phyloP scores from a whole-genome alignment of 805 yeast species.

The Novakomyces olei region DNA sequence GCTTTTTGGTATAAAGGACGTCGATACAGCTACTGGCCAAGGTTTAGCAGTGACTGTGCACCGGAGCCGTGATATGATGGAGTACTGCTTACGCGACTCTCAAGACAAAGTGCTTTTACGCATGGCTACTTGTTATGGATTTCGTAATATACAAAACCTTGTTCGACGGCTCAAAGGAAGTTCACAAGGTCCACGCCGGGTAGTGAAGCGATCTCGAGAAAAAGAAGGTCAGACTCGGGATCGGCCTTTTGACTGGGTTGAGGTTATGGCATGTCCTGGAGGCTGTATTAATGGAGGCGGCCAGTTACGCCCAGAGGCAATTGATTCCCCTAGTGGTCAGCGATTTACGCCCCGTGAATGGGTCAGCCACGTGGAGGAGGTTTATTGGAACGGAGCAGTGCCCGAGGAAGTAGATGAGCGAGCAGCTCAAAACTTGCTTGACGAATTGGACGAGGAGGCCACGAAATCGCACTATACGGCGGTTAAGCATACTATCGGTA shows the following conservation, averaged over 20 bases:
- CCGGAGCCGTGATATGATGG: conserved; percentile 55
- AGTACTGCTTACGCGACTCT: conserved; percentile 27
- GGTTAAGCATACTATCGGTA: too few relatives aligned
- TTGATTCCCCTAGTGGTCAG: neutral
- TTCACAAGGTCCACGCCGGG: conserved; percentile 9
- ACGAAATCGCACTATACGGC: too few relatives aligned
- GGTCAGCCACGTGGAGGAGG: conserved; percentile 1
- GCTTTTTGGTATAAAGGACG: conserved; percentile 1
- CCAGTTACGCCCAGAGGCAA: conserved; percentile 22
- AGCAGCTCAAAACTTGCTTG: neutral
- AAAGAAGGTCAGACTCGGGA: conserved; percentile 10
- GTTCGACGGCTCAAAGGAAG: conserved; percentile 49
- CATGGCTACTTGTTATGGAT: conserved; percentile 37
- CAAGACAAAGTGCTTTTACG: conserved; percentile 21
- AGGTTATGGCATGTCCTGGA: conserved; percentile 95
- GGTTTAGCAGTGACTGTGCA: conserved; percentile 27
- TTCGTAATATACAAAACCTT: conserved; percentile 79
- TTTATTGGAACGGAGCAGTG: neutral
- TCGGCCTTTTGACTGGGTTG: conserved; percentile 48
- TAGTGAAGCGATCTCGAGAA: conserved; percentile 4
- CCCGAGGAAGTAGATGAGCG: neutral
- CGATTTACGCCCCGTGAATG: neutral
- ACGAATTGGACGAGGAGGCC: neutral
- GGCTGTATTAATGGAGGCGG: conserved; percentile 98
- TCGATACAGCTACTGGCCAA: neutral